These are phyloP conservation scores for Macrophomina phaseolina DNA, from an alignment of 2,329 filamentous ascomycete species.

Conservation along the genomic window DNA sequence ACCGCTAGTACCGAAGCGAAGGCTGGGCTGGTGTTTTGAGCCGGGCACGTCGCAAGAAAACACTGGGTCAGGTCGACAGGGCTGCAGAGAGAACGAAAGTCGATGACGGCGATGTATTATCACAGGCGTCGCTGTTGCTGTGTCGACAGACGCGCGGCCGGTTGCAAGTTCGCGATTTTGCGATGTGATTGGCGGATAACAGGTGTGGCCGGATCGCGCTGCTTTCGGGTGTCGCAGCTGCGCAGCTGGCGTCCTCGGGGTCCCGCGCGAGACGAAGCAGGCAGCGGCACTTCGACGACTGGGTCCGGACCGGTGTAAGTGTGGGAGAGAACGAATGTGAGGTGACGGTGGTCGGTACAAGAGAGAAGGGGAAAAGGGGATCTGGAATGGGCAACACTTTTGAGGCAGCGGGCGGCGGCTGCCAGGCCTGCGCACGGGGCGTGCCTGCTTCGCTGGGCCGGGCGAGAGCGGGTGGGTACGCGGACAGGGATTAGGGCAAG, in stretches of 20 bases:
- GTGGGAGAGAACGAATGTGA: constrained; percentile 26
- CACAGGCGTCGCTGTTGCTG: constrained; percentile 19
- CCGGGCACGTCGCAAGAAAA: constrained; percentile 18
- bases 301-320: constrained; percentile 12
- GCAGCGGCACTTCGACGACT: constrained; percentile 18
- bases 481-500: constrained; percentile 21
- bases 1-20: constrained; percentile 22
- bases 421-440: constrained; percentile 28
- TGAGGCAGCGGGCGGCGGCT: constrained; percentile 28
- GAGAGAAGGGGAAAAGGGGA: constrained; percentile 28
- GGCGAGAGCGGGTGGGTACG: constrained; percentile 23
- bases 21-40: constrained; percentile 2
- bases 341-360: constrained; percentile 26
- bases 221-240: constrained; percentile 16
- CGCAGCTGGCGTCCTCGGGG: constrained; percentile 18
- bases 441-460: constrained; percentile 25
- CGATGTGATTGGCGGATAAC: constrained; percentile 19
- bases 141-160: constrained; percentile 25
- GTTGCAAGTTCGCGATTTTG: constrained; percentile 11
- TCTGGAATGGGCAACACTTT: constrained; percentile 28
- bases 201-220: constrained; percentile 20
- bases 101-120: constrained; percentile 20
- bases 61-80: constrained; percentile 4
- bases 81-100: constrained; percentile 19
- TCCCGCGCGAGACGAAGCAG: constrained; percentile 17